These are phyloP conservation scores for Castanea sativa DNA, from an alignment of 306 rosid species.

Conservation along the genomic window DNA sequence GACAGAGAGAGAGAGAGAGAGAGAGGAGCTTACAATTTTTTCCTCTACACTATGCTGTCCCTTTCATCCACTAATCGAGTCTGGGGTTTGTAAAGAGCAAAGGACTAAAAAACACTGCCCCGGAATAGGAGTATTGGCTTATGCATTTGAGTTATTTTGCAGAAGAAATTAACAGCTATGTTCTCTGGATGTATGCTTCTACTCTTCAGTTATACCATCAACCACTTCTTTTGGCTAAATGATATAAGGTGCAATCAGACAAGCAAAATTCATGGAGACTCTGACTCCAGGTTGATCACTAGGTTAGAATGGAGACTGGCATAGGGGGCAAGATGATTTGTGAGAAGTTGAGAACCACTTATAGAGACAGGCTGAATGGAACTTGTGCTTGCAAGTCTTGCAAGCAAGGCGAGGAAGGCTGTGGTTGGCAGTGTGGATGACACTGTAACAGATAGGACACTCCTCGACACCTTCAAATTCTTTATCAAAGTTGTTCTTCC, in stretches of 20 bases:
- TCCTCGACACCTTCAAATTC: conserved; percentile 99
- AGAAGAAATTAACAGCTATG: background rate
- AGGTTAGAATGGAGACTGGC: conserved; percentile 90
- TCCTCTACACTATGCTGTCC: background rate
- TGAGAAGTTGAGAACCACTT: conserved; percentile 98
- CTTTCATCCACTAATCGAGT: background rate
- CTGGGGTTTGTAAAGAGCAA: too few species aligned
- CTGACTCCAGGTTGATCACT: background rate
- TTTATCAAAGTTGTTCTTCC: conserved; percentile 95
- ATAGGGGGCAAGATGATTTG: conserved; percentile 91
- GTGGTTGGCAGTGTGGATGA: conserved; percentile 87
- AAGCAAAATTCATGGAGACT: background rate
- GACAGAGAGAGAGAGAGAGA: background rate
- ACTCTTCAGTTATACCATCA: background rate
- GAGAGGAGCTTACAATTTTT: background rate
- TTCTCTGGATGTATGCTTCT: background rate
- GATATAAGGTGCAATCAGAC: background rate
- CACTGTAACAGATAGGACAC: conserved; percentile 97
- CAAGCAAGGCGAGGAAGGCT: conserved; percentile 92
- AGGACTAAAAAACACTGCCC: too few species aligned
- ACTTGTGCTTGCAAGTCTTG: conserved; percentile 98
- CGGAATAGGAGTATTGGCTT: too few species aligned
- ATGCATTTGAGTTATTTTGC: background rate
- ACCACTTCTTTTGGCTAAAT: background rate
- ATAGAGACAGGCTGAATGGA: conserved; percentile 90